Percentiles rank a stretch among this genome's conserved stretches.
Conservation (phyloP, 2,329 filamentous ascomycete genomes). For the Kalmusia sp. region DNA sequence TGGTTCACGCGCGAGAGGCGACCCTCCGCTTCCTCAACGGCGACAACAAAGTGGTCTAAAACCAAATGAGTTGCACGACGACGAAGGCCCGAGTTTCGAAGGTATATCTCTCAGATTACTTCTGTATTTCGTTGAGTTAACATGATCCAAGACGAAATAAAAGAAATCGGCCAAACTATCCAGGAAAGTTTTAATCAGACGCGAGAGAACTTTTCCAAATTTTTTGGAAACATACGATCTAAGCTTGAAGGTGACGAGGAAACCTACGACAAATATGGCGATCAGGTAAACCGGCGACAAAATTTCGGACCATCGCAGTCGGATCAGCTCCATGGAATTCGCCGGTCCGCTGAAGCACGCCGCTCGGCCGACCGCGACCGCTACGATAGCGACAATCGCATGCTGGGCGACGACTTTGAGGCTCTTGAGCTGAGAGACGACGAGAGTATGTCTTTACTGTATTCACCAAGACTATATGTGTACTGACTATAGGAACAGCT, state of each 20-base stretch:
- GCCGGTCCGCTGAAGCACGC: constrained; percentile 50
- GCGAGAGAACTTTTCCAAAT: constrained; percentile 88
- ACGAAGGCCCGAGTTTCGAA: constrained; percentile 84
- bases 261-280: constrained; percentile 63
- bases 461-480: not conserved
- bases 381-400: constrained; percentile 92
- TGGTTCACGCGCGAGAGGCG: constrained; percentile 37
- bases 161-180: constrained; percentile 90
- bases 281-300: constrained; percentile 37
- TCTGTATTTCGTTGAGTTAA: too few species aligned
- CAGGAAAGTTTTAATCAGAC: constrained; percentile 95
- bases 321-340: constrained; percentile 49
- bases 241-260: constrained; percentile 88
- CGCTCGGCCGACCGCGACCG: constrained; percentile 87
- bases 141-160: constrained; percentile 76
- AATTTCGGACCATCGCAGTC: constrained; percentile 49
- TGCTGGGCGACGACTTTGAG: constrained; percentile 88
- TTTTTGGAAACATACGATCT: constrained; percentile 92
- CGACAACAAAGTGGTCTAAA: constrained; percentile 60
- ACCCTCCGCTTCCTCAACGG: constrained; percentile 52
- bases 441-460: constrained; percentile 54
- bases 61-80: constrained; percentile 60
- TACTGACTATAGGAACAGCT: constrained; percentile 37
- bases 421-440: constrained; percentile 68
- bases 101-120: too few species aligned